Base-by-base conservation (phyloP, 164 flowering plant genomes). In the Aristolochia contorta region DNA sequence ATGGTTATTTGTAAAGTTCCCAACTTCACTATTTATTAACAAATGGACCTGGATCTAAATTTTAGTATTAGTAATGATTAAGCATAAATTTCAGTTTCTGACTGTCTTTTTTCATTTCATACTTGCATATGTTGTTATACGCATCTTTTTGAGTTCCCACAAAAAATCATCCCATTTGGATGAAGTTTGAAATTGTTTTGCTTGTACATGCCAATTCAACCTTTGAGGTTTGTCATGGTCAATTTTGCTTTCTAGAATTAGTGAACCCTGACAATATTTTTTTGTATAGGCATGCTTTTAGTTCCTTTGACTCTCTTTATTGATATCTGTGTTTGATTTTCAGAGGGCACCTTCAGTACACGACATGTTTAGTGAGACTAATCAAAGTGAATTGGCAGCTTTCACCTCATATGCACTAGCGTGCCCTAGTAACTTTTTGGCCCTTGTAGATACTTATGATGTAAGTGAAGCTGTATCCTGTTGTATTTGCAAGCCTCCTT, bases 361-460 rank as follows among this genome's bases (percentile, higher is more conserved):
- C 60, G 93, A 86, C 60, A 71, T 65, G 71, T 89, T 87, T 73
- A 85, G 90, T 56, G 99, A 91, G 80, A 94, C 97, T 50, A 94
- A 91, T 76, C 93, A 85, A 70, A 94, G 99, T 59, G 99, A 94
- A 77, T 73, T 94, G 60, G 96, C 96, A 65, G 99, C 99, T 56
- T 94, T 94, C 70, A 80, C 79, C n/a, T 94, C 99, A 15, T 94
- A 94, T 76, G 99, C 97, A 19, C 74, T 94, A 79, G 97, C 99
- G 47, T 91, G 91, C 58, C 99, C 99, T 7, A 65, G 56, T 27
- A 79, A 71, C 69, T 94, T 94, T 68, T 72, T 87, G 58, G 99
- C 97, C 56, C 96, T 94, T 60, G 99, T 94, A 20, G 99, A 94
- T 71, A 94, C 99, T 19, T 94, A 94, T 77, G 99, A 94, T 82